Evolutionary conservation across 306 rosid species (phyloP).

Genomic region (Cicer bijugum): DNA sequence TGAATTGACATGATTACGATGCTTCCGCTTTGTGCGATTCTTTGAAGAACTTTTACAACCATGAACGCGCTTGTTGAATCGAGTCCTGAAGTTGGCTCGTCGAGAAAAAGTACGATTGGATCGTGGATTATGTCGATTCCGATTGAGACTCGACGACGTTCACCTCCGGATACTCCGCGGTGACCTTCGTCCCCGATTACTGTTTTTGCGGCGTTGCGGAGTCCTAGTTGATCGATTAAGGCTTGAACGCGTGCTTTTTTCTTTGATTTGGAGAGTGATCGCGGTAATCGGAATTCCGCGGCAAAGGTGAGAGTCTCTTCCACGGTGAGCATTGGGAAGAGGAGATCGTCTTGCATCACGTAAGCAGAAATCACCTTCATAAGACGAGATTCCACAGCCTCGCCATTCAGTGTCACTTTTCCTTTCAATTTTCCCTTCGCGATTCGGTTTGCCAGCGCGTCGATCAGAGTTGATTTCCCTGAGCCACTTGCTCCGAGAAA

Average conservation of each 20-base stretch:
- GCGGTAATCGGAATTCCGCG: constrained; percentile 86
- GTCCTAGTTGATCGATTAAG: constrained; percentile 84
- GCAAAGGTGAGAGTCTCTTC: constrained; percentile 93
- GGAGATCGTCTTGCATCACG: constrained; percentile 94
- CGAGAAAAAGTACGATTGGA: constrained; percentile 84
- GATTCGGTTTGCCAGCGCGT: constrained; percentile 83
- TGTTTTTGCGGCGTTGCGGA: constrained; percentile 76
- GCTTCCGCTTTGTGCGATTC: constrained; percentile 97
- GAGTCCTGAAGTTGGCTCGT: constrained; percentile 93
- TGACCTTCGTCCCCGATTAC: constrained; percentile 91
- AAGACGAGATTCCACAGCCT: constrained; percentile 69
- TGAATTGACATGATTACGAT: constrained; percentile 91
- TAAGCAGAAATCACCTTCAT: constrained; percentile 88
- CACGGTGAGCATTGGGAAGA: constrained; percentile 96
- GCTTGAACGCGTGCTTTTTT: constrained; percentile 81
- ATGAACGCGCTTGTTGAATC: constrained; percentile 95
- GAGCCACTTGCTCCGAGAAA: constrained; percentile 97
- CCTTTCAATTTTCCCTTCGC: constrained; percentile 92
- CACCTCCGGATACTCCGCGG: constrained; percentile 96
- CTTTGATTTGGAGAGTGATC: constrained; percentile 74
- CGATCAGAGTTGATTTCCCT: constrained; percentile 89
- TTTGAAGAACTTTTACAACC: constrained; percentile 91
- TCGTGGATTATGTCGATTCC: constrained; percentile 94
- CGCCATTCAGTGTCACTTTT: constrained; percentile 73
- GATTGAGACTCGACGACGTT: constrained; percentile 88